A percentile compares a stretch with the other conserved stretches of the same genome.
Evolutionary conservation across 495 filamentous ascomycete genomes (phyloP).

Genomic region (Talaromyces stipitatus): DNA sequence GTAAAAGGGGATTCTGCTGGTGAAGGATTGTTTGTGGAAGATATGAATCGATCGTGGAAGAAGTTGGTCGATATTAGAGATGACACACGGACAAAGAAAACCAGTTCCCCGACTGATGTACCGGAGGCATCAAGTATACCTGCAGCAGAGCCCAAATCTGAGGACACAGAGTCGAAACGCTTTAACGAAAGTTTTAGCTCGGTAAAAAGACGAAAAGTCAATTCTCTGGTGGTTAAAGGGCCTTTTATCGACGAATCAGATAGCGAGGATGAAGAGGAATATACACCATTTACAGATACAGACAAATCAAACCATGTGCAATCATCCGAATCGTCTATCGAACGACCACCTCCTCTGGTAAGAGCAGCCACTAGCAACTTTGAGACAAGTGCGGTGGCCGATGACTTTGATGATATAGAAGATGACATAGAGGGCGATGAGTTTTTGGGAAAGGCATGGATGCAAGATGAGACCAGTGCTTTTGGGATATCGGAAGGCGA

Average conservation of each 20-base stretch:
- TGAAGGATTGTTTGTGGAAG: slow-evolving; percentile 36
- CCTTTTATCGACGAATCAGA: slow-evolving; percentile 66
- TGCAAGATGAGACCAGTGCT: slow-evolving; percentile 17
- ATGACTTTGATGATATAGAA: slow-evolving; percentile 63
- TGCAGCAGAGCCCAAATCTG: slow-evolving; percentile 8
- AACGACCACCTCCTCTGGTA: slow-evolving; percentile 36
- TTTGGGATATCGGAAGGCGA: slow-evolving; percentile 17
- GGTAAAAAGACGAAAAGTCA: slow-evolving; percentile 33
- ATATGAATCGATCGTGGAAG: slow-evolving; percentile 20
- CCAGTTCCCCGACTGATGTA: not conserved
- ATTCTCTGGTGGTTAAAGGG: slow-evolving; percentile 21
- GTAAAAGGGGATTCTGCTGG: slow-evolving; percentile 13
- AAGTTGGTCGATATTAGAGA: slow-evolving; percentile 5
- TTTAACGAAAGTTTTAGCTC: slow-evolving; percentile 22
- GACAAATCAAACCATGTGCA: not conserved
- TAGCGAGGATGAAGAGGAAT: slow-evolving; percentile 38
- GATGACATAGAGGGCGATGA: slow-evolving; percentile 33
- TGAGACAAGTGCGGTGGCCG: slow-evolving; percentile 25
- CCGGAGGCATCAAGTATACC: not conserved
- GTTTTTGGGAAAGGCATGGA: slow-evolving; percentile 32
- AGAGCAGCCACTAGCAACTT: slow-evolving; percentile 49
- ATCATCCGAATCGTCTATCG: slow-evolving; percentile 8
- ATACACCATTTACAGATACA: not conserved
- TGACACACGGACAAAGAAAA: not conserved
- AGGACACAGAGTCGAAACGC: slow-evolving; percentile 12